Conservation (phyloP, 768 basidiomycete species). For the Amanita inopinata region DNA sequence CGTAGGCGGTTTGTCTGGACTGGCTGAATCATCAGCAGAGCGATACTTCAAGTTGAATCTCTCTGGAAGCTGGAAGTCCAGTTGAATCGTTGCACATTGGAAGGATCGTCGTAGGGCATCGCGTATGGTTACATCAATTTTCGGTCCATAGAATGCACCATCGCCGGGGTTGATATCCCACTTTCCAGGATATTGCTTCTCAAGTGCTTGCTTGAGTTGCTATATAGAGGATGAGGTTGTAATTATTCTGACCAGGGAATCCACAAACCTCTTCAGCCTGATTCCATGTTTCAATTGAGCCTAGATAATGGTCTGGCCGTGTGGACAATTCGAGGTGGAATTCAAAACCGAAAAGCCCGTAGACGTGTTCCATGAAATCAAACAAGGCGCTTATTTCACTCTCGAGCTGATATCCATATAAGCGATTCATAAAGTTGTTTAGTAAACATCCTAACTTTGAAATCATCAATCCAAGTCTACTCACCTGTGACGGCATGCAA, state of each 20-base stretch:
- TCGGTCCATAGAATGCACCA: slow-evolving; percentile 98
- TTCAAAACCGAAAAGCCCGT: slow-evolving; percentile 90
- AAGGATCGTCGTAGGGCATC: slow-evolving; percentile 89
- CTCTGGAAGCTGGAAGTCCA: slow-evolving; percentile 97
- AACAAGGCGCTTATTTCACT: slow-evolving; percentile 82
- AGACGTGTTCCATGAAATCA: slow-evolving; percentile 91
- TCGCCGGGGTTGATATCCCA: slow-evolving; percentile 95
- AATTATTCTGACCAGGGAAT: background rate
- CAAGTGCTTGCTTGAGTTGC: slow-evolving; percentile 80
- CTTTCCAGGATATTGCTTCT: slow-evolving; percentile 76
- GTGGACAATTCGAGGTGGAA: slow-evolving; percentile 94
- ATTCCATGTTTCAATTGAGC: slow-evolving; percentile 85
- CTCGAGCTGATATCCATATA: slow-evolving; percentile 46
- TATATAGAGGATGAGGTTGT: slow-evolving; percentile 20
- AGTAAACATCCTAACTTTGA: too few species aligned
- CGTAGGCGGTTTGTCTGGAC: slow-evolving; percentile 41
- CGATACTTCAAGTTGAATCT: slow-evolving; percentile 94
- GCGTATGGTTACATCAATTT: slow-evolving; percentile 94
- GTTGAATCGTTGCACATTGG: slow-evolving; percentile 98
- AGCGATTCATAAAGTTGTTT: slow-evolving; percentile 7
- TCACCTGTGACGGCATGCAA: slow-evolving; percentile 86
- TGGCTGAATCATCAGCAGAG: slow-evolving; percentile 59
- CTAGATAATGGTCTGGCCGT: slow-evolving; percentile 89
- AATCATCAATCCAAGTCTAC: slow-evolving; percentile 11
- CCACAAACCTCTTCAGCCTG: slow-evolving; percentile 67